Conservation (phyloP, 306 rosid genomes). For the Gastrolobium bilobum region DNA sequence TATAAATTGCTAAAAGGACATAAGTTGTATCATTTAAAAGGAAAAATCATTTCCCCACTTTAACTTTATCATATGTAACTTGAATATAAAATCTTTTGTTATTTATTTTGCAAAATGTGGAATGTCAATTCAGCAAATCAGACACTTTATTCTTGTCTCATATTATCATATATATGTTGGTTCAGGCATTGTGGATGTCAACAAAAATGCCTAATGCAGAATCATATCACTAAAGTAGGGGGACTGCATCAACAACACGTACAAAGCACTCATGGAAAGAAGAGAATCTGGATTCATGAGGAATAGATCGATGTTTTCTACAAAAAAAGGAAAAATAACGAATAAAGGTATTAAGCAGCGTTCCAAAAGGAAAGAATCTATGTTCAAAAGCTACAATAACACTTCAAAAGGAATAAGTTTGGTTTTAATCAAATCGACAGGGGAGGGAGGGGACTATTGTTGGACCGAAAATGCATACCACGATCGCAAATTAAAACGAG, state of each 20-base stretch:
- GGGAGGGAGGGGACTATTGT: no score
- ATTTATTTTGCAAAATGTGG: no score
- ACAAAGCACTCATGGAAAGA: not conserved
- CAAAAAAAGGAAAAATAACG: no score
- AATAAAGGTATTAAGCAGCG: not conserved
- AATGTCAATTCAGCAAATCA: no score
- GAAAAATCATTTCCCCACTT: no score
- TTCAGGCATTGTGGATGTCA: not conserved
- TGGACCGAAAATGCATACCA: no score
- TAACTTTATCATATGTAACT: no score
- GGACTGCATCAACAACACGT: not conserved
- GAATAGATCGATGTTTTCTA: not conserved
- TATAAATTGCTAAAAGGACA: no score
- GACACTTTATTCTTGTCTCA: no score
- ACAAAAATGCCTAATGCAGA: not conserved
- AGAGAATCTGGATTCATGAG: not conserved
- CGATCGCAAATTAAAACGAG: no score
- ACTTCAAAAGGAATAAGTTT: not conserved
- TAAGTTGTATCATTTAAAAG: no score
- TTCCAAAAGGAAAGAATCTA: not conserved
- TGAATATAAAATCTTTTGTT: no score
- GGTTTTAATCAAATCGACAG: not conserved
- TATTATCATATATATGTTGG: not conserved
- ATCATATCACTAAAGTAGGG: not conserved
- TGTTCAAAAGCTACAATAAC: not conserved